Evolutionary conservation across 1,284 basidiomycete species (phyloP).

Genomic region (Cryptococcus sp.): DNA sequence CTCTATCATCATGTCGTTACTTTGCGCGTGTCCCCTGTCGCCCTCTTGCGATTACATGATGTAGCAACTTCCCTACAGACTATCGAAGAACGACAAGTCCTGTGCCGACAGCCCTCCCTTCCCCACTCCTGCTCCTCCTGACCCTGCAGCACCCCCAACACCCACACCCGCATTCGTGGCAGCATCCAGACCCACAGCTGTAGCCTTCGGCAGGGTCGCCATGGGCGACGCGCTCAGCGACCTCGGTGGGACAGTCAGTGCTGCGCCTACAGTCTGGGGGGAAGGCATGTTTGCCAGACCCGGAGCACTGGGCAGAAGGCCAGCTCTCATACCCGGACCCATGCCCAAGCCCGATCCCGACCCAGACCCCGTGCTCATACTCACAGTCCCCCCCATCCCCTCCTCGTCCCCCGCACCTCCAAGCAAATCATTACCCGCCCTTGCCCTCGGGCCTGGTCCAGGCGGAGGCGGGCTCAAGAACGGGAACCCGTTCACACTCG

Average conservation of each 20-base stretch:
- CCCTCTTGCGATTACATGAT: too few relatives aligned
- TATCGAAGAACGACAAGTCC: slow-evolving; percentile 38
- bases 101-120: slow-evolving; percentile 21
- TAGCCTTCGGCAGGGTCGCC: too few relatives aligned
- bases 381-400: neutral
- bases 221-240: neutral
- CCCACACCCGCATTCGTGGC: too few relatives aligned
- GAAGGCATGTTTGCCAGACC: too few relatives aligned
- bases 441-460: neutral
- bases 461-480: slow-evolving; percentile 33
- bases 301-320: too few relatives aligned
- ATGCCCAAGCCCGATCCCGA: too few relatives aligned
- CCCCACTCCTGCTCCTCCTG: neutral
- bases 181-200: too few relatives aligned
- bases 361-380: neutral
- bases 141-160: too few relatives aligned
- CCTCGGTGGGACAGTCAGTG: neutral
- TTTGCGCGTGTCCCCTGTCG: too few relatives aligned
- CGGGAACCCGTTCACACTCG: slow-evolving; percentile 22
- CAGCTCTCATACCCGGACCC: too few relatives aligned
- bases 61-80: slow-evolving; percentile 15
- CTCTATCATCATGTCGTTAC: too few relatives aligned
- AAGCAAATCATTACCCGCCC: neutral
- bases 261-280: neutral
- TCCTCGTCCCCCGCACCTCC: neutral